Conservation (phyloP, 176 grass and related monocot genomes). For the Carex cristatella region DNA sequence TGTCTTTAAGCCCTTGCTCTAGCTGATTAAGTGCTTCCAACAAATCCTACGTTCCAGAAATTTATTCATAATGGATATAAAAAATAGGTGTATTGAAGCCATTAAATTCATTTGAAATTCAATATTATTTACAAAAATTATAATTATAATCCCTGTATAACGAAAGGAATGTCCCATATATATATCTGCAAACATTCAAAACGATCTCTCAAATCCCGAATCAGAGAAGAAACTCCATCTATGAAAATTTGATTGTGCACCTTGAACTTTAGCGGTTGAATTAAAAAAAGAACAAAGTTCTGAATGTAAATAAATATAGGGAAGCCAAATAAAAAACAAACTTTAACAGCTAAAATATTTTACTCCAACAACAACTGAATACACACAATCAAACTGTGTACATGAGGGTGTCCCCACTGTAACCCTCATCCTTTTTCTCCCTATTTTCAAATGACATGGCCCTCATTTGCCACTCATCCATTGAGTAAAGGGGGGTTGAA, state of each 20-base stretch:
- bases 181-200: background rate
- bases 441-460: background rate
- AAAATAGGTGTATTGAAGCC: background rate
- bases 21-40: conserved; percentile 87
- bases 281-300: background rate
- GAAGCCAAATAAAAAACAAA: background rate
- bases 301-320: background rate
- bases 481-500: background rate
- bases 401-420: background rate
- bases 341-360: background rate
- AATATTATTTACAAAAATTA: background rate
- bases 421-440: conserved; percentile 1
- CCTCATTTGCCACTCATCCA: background rate
- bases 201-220: background rate
- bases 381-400: background rate
- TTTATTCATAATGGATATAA: background rate
- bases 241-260: background rate
- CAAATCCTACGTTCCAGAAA: conserved; percentile 55
- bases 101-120: background rate
- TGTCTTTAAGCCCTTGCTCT: conserved; percentile 78
- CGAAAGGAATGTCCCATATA: background rate
- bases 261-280: background rate
- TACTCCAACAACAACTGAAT: background rate
- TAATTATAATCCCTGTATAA: background rate
- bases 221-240: background rate